Conservation (phyloP, 495 filamentous ascomycete species). For the Annulohypoxylon nitens region DNA sequence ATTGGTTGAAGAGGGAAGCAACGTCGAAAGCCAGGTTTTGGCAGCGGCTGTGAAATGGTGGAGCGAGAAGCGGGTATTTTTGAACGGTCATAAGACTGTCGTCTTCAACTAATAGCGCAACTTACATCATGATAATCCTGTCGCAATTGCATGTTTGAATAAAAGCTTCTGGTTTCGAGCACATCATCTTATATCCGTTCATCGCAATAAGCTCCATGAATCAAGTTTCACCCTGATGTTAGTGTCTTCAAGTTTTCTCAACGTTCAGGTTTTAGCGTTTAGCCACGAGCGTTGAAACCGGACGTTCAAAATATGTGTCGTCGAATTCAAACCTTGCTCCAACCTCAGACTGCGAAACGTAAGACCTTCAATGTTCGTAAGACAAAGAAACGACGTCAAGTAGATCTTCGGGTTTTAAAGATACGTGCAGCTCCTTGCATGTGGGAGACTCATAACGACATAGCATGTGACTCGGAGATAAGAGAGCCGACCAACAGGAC, state of each 20-base stretch:
- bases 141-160: conserved; percentile 7
- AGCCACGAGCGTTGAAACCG: background rate
- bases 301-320: background rate
- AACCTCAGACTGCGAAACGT: background rate
- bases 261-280: background rate
- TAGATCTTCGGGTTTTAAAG: conserved; percentile 12
- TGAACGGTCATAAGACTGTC: conserved; percentile 80
- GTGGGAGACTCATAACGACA: conserved; percentile 30
- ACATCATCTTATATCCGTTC: background rate
- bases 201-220: background rate
- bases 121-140: background rate
- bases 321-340: background rate
- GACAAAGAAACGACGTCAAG: conserved; percentile 14
- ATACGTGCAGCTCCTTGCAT: conserved; percentile 6
- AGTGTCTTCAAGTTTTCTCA: background rate
- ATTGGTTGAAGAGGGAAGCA: conserved; percentile 78
- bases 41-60: conserved; percentile 80
- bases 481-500: conserved; percentile 7
- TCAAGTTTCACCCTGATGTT: background rate
- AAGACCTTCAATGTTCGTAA: background rate
- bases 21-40: conserved; percentile 80
- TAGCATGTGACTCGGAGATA: conserved; percentile 38
- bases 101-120: conserved; percentile 66
- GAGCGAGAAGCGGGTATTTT: conserved; percentile 75
- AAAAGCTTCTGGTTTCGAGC: background rate